These are phyloP conservation scores for Fusarium avenaceum DNA, from an alignment of 2,329 filamentous ascomycete species.

Conservation along the genomic window DNA sequence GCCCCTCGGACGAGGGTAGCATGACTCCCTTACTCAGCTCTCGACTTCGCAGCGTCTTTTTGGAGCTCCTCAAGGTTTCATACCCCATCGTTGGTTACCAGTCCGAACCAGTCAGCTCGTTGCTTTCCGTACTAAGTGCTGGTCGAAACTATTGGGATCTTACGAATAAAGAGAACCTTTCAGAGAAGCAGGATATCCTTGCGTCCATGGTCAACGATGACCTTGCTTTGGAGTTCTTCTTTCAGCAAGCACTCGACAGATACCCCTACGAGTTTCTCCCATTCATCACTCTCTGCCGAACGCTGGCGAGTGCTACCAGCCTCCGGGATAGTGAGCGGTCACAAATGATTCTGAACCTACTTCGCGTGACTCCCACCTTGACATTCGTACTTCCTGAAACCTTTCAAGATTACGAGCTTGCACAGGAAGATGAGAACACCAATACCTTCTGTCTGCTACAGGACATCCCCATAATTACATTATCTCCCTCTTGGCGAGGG, in stretches of 20 bases:
- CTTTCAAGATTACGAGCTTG: conserved; percentile 82
- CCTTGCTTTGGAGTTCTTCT: conserved; percentile 68
- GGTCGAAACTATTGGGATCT: conserved; percentile 68
- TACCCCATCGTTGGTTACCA: conserved; percentile 79
- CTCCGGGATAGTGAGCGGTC: conserved; percentile 52
- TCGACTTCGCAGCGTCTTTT: conserved; percentile 72
- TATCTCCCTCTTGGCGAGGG: conserved; percentile 61
- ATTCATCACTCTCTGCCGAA: conserved; percentile 79
- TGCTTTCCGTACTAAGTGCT: conserved; percentile 73
- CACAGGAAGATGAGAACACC: conserved; percentile 86
- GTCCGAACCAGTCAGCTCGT: conserved; percentile 75
- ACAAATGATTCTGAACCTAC: conserved; percentile 71
- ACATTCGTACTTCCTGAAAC: conserved; percentile 80
- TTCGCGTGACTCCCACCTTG: conserved; percentile 78
- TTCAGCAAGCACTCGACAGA: conserved; percentile 78
- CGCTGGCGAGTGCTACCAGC: conserved; percentile 62
- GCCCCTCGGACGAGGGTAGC: conserved; percentile 60
- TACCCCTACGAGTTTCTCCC: conserved; percentile 90
- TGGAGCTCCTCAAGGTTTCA: conserved; percentile 78
- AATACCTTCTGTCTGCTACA: conserved; percentile 79
- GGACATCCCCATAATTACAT: conserved; percentile 73
- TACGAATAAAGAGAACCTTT: conserved; percentile 54
- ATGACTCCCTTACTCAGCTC: conserved; percentile 70
- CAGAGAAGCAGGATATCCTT: conserved; percentile 52
- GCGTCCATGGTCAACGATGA: conserved; percentile 55